phyloP scores from a whole-genome alignment of 148 eudicot genomes.

The Rhododendron vialii region DNA sequence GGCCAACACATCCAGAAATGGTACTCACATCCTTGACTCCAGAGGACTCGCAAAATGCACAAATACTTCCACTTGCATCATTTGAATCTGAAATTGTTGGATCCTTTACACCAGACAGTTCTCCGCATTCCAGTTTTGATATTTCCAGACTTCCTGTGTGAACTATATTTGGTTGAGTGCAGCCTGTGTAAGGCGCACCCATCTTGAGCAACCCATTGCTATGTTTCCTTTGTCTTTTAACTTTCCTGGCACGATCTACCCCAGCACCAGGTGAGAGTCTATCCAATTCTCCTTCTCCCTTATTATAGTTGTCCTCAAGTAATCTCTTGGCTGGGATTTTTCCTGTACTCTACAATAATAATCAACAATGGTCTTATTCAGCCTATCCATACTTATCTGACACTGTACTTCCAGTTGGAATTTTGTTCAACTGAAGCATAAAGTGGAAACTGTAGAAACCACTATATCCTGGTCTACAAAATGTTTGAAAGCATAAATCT shows the following conservation, averaged over 20 bases:
- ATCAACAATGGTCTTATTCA: background rate
- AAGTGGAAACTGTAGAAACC: background rate
- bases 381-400: background rate
- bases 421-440: background rate
- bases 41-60: conserved; percentile 73
- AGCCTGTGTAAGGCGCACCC: conserved; percentile 7
- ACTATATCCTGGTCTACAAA: background rate
- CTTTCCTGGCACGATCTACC: conserved; percentile 16
- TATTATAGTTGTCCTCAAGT: conserved; percentile 22
- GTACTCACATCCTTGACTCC: conserved; percentile 37
- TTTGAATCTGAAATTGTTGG: conserved; percentile 12
- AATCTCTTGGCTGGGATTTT: conserved; percentile 22
- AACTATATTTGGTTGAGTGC: conserved; percentile 14
- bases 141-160: conserved; percentile 1
- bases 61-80: conserved; percentile 26
- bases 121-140: conserved; percentile 22
- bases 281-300: conserved; percentile 9
- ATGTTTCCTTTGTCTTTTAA: conserved; percentile 52
- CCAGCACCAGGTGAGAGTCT: background rate
- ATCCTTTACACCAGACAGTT: conserved; percentile 15
- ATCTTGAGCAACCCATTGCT: conserved; percentile 14
- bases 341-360: conserved; percentile 16
- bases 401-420: background rate
- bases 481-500: background rate
- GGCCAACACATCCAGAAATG: background rate